Evolutionary conservation across 495 filamentous ascomycete species (phyloP).

Genomic region (Tricharina praecox): DNA sequence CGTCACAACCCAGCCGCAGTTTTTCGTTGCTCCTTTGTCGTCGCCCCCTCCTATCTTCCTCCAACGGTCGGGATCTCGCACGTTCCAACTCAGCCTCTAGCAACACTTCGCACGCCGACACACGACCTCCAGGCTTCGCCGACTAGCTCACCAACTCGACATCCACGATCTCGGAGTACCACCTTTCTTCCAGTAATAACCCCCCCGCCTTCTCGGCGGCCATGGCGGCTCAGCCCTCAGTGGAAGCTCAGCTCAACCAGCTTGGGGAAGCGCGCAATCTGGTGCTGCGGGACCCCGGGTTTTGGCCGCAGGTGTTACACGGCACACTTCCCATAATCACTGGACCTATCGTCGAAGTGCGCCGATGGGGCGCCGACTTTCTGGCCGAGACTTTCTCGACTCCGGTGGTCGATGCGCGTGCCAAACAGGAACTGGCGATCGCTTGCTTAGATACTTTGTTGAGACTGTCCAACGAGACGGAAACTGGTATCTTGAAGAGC

Average conservation of each 20-base stretch:
- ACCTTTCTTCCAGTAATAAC: too few species aligned
- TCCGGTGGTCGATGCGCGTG: constrained; percentile 49
- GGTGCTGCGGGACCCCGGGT: constrained; percentile 60
- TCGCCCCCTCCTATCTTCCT: too few species aligned
- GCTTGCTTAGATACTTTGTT: constrained; percentile 57
- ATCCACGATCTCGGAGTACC: too few species aligned
- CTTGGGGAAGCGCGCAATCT: constrained; percentile 75
- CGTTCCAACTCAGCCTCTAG: too few species aligned
- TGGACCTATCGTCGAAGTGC: constrained; percentile 59
- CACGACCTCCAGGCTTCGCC: too few species aligned
- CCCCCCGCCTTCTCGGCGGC: neutral
- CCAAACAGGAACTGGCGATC: constrained; percentile 61
- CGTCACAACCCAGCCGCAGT: too few species aligned
- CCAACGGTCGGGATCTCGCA: too few species aligned
- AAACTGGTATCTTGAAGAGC: constrained; percentile 59
- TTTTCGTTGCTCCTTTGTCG: too few species aligned
- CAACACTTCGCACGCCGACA: too few species aligned
- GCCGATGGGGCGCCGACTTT: constrained; percentile 93
- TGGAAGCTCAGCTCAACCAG: constrained; percentile 47
- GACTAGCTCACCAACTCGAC: too few species aligned
- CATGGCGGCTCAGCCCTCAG: neutral
- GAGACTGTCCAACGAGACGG: constrained; percentile 56
- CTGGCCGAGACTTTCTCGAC: constrained; percentile 89
- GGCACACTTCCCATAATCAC: constrained; percentile 72
- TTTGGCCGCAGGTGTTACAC: constrained; percentile 79